Percentiles rank a stretch among this genome's conserved stretches.
Conservation (phyloP, 1,139 yeast genomes). For the Zygoascus meyerae region DNA sequence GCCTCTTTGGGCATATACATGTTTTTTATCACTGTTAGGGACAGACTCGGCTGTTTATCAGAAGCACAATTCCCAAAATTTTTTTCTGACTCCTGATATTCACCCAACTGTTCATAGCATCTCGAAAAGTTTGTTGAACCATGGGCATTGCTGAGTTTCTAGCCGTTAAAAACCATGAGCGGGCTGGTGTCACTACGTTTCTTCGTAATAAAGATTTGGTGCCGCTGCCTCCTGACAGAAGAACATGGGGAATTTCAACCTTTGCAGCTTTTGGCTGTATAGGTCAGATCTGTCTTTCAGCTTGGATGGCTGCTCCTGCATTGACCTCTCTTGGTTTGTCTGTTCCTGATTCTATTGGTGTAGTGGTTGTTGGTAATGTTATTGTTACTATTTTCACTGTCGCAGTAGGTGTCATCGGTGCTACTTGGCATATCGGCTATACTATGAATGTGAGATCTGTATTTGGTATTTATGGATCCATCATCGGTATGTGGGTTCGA, state of each 20-base stretch:
- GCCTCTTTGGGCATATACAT: too few species aligned
- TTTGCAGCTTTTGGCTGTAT: conserved; percentile 24
- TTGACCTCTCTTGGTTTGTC: conserved; percentile 26
- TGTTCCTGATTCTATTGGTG: conserved; percentile 35
- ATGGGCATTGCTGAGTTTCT: neutral
- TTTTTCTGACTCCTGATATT: too few species aligned
- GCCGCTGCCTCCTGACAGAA: conserved; percentile 26
- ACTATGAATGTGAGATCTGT: conserved; percentile 28
- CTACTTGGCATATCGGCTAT: conserved; percentile 32
- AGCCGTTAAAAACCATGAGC: neutral
- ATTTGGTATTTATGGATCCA: conserved; percentile 31
- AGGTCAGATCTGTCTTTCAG: conserved; percentile 15
- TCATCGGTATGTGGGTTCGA: conserved; percentile 25
- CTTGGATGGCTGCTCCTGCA: conserved; percentile 27
- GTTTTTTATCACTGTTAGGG: too few species aligned
- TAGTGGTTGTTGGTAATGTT: conserved; percentile 28
- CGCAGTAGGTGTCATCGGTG: conserved; percentile 28
- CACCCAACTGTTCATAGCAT: too few species aligned
- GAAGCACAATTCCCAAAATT: too few species aligned
- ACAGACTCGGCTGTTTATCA: too few species aligned
- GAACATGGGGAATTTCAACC: conserved; percentile 24
- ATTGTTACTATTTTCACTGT: conserved; percentile 22
- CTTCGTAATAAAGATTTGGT: conserved; percentile 20
- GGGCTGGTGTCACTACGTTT: conserved; percentile 3
- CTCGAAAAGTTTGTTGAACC: neutral